Percentiles rank a stretch among this genome's conserved stretches.
These are phyloP conservation scores for Boletus rubroflammeus DNA, from an alignment of 768 basidiomycete genomes.

Conservation along the genomic window DNA sequence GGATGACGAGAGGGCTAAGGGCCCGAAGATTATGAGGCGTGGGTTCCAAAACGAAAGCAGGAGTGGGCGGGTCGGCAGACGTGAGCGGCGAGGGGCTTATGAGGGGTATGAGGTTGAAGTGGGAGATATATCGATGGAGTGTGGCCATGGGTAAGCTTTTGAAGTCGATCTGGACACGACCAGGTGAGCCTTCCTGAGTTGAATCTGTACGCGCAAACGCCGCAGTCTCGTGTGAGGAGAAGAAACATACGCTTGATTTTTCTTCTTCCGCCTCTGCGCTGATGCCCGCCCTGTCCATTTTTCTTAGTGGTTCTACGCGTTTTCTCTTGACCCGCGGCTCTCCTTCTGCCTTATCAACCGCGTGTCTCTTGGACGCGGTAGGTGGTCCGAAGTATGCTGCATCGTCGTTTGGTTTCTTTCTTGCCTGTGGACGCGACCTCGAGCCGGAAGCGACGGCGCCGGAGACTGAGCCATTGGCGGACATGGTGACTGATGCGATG, in stretches of 20 bases:
- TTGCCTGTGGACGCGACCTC: conserved; percentile 59
- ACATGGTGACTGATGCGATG: conserved; percentile 17
- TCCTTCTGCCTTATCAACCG: conserved; percentile 65
- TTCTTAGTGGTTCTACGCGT: conserved; percentile 48
- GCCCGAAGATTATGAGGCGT: conserved; percentile 43
- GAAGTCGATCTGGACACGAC: conserved; percentile 63
- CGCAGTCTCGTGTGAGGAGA: not conserved
- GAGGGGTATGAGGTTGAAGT: conserved; percentile 67
- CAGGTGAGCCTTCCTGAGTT: conserved; percentile 8
- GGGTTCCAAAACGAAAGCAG: conserved; percentile 53
- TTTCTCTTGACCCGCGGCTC: conserved; percentile 75
- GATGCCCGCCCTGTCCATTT: conserved; percentile 38
- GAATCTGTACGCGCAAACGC: not conserved
- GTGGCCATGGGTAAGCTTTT: conserved; percentile 59
- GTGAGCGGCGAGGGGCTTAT: conserved; percentile 70
- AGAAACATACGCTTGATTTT: conserved; percentile 29
- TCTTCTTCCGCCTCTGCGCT: conserved; percentile 31
- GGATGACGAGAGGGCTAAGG: conserved; percentile 44
- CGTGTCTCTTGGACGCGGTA: conserved; percentile 60
- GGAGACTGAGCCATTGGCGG: conserved; percentile 22
- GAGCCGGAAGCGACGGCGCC: conserved; percentile 40
- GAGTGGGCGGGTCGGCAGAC: conserved; percentile 67
- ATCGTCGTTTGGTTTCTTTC: conserved; percentile 64
- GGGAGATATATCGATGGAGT: conserved; percentile 68
- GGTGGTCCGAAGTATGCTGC: conserved; percentile 66